Percentiles rank a stretch among this genome's conserved stretches.
These are phyloP conservation scores for Sporothrix schenckii DNA, from an alignment of 2,329 filamentous ascomycete genomes.

Conservation along the genomic window DNA sequence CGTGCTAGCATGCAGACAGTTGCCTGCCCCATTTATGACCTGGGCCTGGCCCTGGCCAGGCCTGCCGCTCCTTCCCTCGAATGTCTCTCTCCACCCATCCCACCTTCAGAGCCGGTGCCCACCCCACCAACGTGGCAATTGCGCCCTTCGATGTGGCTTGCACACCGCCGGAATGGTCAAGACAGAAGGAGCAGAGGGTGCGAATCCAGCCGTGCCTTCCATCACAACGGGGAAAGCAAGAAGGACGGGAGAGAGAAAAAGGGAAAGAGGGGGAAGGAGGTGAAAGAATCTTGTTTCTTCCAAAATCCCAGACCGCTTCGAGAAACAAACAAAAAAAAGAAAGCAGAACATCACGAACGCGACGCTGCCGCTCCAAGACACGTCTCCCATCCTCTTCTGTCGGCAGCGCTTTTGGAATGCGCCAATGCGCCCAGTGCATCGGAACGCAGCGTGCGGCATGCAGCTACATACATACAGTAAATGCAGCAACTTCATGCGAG, in stretches of 20 bases:
- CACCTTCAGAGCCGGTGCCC: constrained; percentile 20
- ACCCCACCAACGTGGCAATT: constrained; percentile 26
- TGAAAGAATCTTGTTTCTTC: background rate
- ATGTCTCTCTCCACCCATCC: constrained; percentile 2
- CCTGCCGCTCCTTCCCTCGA: background rate
- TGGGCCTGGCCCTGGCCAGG: background rate
- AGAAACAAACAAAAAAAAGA: constrained; percentile 1
- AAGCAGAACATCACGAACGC: background rate
- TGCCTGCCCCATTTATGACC: constrained; percentile 1
- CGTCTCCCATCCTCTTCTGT: background rate
- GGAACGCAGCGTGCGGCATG: constrained; percentile 10
- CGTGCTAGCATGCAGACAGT: constrained; percentile 25
- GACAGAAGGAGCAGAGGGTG: background rate
- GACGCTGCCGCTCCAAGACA: constrained; percentile 21
- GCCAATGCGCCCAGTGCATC: constrained; percentile 10
- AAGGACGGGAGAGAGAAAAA: background rate
- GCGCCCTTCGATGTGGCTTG: constrained; percentile 12
- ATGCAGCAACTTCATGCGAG: background rate
- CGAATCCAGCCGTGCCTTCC: constrained; percentile 13
- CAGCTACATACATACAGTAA: background rate
- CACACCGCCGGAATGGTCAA: constrained; percentile 33
- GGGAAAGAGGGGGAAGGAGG: background rate
- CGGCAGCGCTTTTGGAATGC: constrained; percentile 20
- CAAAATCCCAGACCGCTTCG: constrained; percentile 13
- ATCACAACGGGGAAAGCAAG: background rate